Evolutionary conservation across 495 filamentous ascomycete genomes (phyloP), one percentile per base, ranked within the genome.

Genomic region (Neurospora intermedia): DNA sequence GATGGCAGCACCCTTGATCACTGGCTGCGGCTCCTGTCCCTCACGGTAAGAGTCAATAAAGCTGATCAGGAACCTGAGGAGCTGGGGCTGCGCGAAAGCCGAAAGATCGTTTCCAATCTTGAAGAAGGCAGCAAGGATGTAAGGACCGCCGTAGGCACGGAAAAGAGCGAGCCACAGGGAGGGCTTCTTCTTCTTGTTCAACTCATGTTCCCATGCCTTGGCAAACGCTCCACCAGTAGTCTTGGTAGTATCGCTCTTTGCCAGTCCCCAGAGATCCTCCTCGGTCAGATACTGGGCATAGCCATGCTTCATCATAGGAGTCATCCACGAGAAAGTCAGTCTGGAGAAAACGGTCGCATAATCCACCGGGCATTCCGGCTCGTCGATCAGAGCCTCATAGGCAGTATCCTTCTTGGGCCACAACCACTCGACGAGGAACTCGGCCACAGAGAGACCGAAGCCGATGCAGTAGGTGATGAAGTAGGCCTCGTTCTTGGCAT

Each of bases 261-360:
- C 89, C 46, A 99, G 87, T 76, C 92, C 95, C 96, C 96, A 99
- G 69, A 99, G 87, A 82, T 99, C 96, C 73, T 99, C 93, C 82
- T 99, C 95, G 6, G 93, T 97, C 70, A 99, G 86, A 78, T 87
- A 99, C 71, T 94, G 89, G 76, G 90, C 92, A 82, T 99, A 98
- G 20, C 96, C 96, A 82, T 91, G 90, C 77, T 91, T 94, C 96
- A 99, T 99, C 88, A 98, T 82, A 18, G 95, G 94, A 0, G 96
- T 99, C 93, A 99, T 97, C 96, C 96, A 99, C 72, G 92, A 89
- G 80, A 99, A 99, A 11, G 95, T 97, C 41, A 99, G 88, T 46
- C 92, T 89, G 11, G 95, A 97, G 83, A 98, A 98, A 66, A 98
- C 86, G 71, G 94, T 93, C 31, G 96, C 94, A 83, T 97, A 96